These are phyloP conservation scores for Comarum palustre DNA, from an alignment of 306 rosid genomes.

Conservation along the genomic window DNA sequence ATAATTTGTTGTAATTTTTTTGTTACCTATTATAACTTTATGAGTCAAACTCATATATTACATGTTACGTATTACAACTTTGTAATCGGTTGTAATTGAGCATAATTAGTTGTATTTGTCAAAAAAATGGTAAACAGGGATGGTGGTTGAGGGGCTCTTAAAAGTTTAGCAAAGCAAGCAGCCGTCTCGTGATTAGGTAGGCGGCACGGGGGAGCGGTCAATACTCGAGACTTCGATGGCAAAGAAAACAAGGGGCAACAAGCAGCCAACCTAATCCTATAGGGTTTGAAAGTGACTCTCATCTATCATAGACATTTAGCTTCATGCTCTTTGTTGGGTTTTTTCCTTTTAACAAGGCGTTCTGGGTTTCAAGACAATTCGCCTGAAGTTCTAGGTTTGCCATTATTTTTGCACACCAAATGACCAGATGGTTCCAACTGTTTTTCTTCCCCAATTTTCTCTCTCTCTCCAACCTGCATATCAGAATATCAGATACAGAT, in stretches of 20 bases:
- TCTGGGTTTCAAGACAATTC: not conserved
- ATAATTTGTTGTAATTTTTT: too few relatives aligned
- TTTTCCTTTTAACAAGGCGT: not conserved
- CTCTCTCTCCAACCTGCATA: not conserved
- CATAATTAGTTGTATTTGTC: too few relatives aligned
- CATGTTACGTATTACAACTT: too few relatives aligned
- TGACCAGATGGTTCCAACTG: not conserved
- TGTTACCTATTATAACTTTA: too few relatives aligned
- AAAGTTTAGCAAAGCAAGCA: not conserved
- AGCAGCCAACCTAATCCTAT: slow-evolving; percentile 17
- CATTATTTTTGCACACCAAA: not conserved
- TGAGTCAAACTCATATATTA: too few relatives aligned
- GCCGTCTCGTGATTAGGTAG: slow-evolving; percentile 6
- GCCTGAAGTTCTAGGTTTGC: not conserved
- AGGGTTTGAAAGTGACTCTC: not conserved
- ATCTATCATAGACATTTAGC: too few relatives aligned
- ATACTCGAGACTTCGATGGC: not conserved
- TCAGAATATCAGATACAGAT: not conserved
- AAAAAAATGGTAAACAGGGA: not conserved
- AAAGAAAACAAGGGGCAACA: not conserved
- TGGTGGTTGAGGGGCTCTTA: not conserved
- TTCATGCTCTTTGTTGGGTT: too few relatives aligned
- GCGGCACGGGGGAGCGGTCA: not conserved
- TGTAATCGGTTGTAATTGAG: too few relatives aligned
- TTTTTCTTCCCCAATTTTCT: not conserved